These are phyloP conservation scores for Tilletia caries DNA, from an alignment of 1,284 basidiomycete genomes.

Conservation along the genomic window DNA sequence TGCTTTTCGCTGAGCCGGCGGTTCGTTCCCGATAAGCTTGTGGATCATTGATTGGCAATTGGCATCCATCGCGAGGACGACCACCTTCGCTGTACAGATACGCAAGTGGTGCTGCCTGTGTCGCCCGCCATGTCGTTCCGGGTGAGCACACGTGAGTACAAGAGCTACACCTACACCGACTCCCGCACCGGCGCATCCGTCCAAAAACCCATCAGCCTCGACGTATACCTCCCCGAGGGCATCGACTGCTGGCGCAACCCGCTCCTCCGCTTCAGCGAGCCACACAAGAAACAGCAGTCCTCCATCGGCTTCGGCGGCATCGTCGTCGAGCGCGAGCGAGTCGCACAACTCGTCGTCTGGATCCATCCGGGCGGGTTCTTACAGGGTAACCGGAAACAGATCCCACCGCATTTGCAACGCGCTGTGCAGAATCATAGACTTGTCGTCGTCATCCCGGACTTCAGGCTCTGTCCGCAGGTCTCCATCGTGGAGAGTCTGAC, in stretches of 20 bases:
- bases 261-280: slow-evolving; percentile 16
- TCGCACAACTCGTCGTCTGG: slow-evolving; percentile 30
- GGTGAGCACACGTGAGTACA: slow-evolving; percentile 29
- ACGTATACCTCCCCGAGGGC: slow-evolving; percentile 30
- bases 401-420: slow-evolving; percentile 33
- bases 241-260: slow-evolving; percentile 13
- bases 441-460: slow-evolving; percentile 35
- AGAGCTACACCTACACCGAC: slow-evolving; percentile 31
- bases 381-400: slow-evolving; percentile 36
- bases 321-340: neutral
- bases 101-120: too few species aligned
- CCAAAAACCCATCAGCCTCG: slow-evolving; percentile 28
- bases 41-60: too few species aligned
- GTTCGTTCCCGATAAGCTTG: too few species aligned
- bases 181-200: slow-evolving; percentile 14
- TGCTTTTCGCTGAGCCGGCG: too few species aligned
- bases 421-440: slow-evolving; percentile 27
- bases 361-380: slow-evolving; percentile 37
- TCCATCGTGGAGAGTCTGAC: slow-evolving; percentile 29
- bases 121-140: neutral
- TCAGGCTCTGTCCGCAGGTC: slow-evolving; percentile 37
- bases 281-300: neutral
- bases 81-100: too few species aligned
- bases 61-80: too few species aligned
- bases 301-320: neutral